Base-by-base conservation (phyloP, 768 basidiomycete species). In the Trametes punicea region DNA sequence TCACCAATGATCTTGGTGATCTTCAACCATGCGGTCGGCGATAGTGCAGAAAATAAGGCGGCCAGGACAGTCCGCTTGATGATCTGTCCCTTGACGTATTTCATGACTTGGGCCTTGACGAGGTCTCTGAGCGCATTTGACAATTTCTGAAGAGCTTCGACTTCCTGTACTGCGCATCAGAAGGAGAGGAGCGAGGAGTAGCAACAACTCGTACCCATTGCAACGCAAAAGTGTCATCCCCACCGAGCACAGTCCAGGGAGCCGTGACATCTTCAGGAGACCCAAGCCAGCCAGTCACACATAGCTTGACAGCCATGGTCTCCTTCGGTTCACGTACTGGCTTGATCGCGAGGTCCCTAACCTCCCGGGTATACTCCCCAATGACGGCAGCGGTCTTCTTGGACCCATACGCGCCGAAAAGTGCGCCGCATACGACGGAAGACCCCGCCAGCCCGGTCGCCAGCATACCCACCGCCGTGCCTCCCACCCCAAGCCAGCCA, bases 401-500 rank as follows among this genome's bases (percentile, higher is more conserved):
- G 5, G 81, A 81, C 4, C 81, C 81, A 58, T 83, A 83, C 2
- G 70, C 79, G 2, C 82, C 82, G 64, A 83, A 83, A 1, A 83
- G 67, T 15, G 81, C 75, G n/a, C 80, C 81, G 59, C 81, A 82
- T 0, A 83, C 76, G 16, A 80, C 75, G 11, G 76, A 76, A 1
- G 81, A 82, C 21, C 81, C 74, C 6, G 82, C 82, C 7, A 83
- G 71, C 6, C 79, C 81, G 46, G 71, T 80, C 3, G 79, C 78
- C 11, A 82, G 67, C 51, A 81, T 62, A 4, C 81, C 80, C 8
- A 74, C 71, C 8, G 77, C 71, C 2, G 81, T 80, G 2, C 81
- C 81, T 26, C 82, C 81, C 9, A 83, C 64, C 0, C 82, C 82
- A 1, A 82, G 63, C 68, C 74, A 76, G 1, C 79, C 78, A 8